A percentile compares a stretch with the other conserved stretches of the same genome.
Conservation (phyloP, 129 eudicot genomes). For the Silybum marianum region DNA sequence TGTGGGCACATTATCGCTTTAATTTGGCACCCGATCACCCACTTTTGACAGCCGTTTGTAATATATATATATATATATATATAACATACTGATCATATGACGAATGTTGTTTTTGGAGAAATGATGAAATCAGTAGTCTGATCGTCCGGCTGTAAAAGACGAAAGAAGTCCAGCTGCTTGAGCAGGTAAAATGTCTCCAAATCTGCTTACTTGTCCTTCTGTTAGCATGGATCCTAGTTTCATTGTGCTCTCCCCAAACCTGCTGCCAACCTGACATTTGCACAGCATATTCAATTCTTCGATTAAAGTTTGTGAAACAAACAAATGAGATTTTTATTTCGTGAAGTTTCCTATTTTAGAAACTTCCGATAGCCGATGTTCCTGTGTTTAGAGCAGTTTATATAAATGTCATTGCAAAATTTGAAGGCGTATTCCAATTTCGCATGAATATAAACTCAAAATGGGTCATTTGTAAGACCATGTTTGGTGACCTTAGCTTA, state of each 20-base stretch:
- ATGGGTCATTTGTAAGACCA: background rate
- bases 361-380: background rate
- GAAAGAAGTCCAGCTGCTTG: slow-evolving; percentile 98
- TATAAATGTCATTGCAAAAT: background rate
- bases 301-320: background rate
- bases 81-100: background rate
- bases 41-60: background rate
- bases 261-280: slow-evolving; percentile 85
- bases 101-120: background rate
- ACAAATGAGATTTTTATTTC: background rate
- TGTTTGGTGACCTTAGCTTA: background rate
- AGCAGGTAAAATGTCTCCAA: slow-evolving; percentile 95
- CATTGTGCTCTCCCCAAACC: slow-evolving; percentile 95
- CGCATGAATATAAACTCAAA: background rate
- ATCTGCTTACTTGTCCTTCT: slow-evolving; percentile 91
- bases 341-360: background rate
- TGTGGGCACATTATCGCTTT: background rate
- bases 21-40: slow-evolving; percentile 16
- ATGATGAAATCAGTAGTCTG: slow-evolving; percentile 46
- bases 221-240: slow-evolving; percentile 89
- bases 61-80: background rate
- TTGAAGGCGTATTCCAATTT: background rate
- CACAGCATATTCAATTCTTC: slow-evolving; percentile 1
- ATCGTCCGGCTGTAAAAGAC: slow-evolving; percentile 71
- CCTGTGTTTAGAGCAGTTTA: too few species aligned